phyloP scores from a whole-genome alignment of 257 asterid species.

The Ehretia macrophylla region DNA sequence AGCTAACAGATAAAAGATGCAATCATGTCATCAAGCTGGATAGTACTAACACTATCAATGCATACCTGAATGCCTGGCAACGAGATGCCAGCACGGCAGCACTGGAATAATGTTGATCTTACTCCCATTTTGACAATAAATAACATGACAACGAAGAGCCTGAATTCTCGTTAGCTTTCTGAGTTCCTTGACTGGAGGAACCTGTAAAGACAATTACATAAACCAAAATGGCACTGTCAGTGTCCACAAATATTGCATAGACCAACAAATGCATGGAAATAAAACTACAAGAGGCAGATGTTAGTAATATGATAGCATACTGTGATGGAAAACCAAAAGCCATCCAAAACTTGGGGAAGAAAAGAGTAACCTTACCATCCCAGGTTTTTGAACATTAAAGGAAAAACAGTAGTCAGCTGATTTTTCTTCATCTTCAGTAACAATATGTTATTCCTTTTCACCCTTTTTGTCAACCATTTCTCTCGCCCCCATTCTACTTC shows the following conservation, averaged over 20 bases:
- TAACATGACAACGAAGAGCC: constrained; percentile 91
- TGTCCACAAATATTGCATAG: background rate
- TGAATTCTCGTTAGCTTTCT: constrained; percentile 90
- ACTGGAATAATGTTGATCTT: constrained; percentile 90
- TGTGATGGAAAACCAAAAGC: background rate
- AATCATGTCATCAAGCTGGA: background rate
- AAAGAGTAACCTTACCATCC: constrained; percentile 44
- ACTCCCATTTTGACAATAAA: constrained; percentile 82
- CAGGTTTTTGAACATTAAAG: constrained; percentile 75
- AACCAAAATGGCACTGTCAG: background rate
- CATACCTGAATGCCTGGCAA: constrained; percentile 95
- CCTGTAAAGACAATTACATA: constrained; percentile 34
- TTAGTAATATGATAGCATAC: background rate
- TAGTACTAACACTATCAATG: background rate
- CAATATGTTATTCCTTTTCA: constrained; percentile 56
- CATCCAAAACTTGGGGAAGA: background rate
- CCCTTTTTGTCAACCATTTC: constrained; percentile 51
- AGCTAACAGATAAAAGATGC: background rate
- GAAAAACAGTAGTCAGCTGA: constrained; percentile 97
- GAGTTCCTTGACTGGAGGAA: constrained; percentile 73
- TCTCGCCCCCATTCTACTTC: too few relatives aligned
- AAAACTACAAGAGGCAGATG: too few relatives aligned
- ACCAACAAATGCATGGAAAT: background rate
- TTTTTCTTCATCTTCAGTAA: constrained; percentile 89
- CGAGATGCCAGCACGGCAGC: constrained; percentile 97